Evolutionary conservation across 1,139 yeast genomes (phyloP), one percentile per base, ranked within the genome.

Genomic region (Yamadazyma triangularis): DNA sequence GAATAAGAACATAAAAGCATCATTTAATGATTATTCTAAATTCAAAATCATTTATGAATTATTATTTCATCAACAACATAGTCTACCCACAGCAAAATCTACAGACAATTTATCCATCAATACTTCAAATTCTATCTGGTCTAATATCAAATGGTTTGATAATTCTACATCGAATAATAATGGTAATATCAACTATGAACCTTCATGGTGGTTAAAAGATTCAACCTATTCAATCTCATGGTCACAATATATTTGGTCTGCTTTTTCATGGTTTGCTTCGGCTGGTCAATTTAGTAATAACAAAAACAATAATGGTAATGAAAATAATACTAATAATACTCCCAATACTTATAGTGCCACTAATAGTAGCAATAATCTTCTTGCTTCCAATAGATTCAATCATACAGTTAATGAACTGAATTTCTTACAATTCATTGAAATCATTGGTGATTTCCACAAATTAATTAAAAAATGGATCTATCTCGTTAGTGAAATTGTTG

Each of bases 231-330:
- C 81, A 1, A 51, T 72, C 15, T 69, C 86, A 1, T 74, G 88
- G 78, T 60, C 70, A 27, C 86, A 81, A 45, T 68, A 73, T 30
- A 60, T 81, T 1, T 79, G 87, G 79, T 73, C 77, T 36, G 87
- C 89, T 0, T 70, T 84, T 37, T 67, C 82, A 24, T 83, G 91
- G 87, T 82, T 88, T 81, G 89, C 91, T 2, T 76, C 86, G 21
- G 93, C 94, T 2, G 95, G 95, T 4, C 80, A 73, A 39, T 66
- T 70, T 11, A 45, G 45, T 18, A 36, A 36, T 15, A 33, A 34
- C 23, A 28, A 21, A 6, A 19, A 31, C n/a, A 34, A 23, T 15
- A 30, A 23, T 19, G 28, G 26, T 20, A 28, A 25, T 8, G n/a
- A n/a, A n/a, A n/a, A n/a, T n/a, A n/a, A n/a, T n/a, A n/a, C n/a